Base-by-base conservation (phyloP, 495 filamentous ascomycete species). In the Penicillium arizonense region DNA sequence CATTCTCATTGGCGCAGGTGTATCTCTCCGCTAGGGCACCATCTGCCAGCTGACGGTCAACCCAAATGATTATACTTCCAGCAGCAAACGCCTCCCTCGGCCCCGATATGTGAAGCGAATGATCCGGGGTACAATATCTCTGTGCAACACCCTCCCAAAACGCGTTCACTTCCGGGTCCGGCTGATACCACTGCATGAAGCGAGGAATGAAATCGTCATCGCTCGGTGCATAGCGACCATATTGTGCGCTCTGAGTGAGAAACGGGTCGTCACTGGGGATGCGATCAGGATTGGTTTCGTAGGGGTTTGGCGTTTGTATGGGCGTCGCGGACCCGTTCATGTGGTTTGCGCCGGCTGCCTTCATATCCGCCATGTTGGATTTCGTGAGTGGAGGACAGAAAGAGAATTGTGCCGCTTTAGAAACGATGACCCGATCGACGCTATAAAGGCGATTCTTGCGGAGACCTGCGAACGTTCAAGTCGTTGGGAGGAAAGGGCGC, bases 1-100 rank as follows among this genome's bases (percentile, higher is more conserved):
- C 73, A 47, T 77, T 77, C 28, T 71, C 87, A 85, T 91, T 67
- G 73, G 84, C 20, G 78, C 80, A 69, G 72, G 85, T 68, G 50
- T 68, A 74, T 55, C 53, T 57, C 38, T 71, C 67, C 18, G 62
- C 55, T 5, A 65, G 56, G 28, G 48, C 34, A 38, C 55, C 67
- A 23, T 59, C 52, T 5, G 41, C 61, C 18, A 54, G 38, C 44
- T 70, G 65, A 11, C 55, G 50, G 47, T 77, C 74, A n/a, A 75
- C 65, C 53, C 68, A 50, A 50, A 75, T 67, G 24, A 75, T 65
- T 18, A 74, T 62, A 41, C 65, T 73, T 39, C 72, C 74, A 40
- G 58, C 68, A 58, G 69, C 68, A 37, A 71, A 77, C 18, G 55
- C 70, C 37, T 72, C 64, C 44, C 69, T 60, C n/a, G 50, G 41